These are phyloP conservation scores for Conticribra weissflogii DNA, from an alignment of 108 stramenopile species.

Conservation along the genomic window DNA sequence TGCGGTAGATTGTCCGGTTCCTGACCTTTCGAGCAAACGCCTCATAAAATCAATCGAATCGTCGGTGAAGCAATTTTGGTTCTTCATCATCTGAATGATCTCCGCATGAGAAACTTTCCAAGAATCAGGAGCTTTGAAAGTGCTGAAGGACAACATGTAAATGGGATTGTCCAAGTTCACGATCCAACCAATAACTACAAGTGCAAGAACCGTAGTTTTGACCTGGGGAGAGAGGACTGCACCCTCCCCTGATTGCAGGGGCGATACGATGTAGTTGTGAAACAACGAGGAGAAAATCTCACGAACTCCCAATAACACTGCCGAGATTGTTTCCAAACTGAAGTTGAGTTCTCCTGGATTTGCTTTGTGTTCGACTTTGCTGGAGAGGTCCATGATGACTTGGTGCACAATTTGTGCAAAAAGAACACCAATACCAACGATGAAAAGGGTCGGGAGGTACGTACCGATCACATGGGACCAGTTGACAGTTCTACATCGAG, in stretches of 20 bases:
- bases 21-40: slow-evolving; percentile 89
- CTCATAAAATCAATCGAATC: slow-evolving; percentile 88
- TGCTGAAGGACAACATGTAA: slow-evolving; percentile 92
- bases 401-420: slow-evolving; percentile 78
- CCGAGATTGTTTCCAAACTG: slow-evolving; percentile 58
- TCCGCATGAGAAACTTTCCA: slow-evolving; percentile 93
- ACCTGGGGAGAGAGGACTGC: slow-evolving; percentile 75
- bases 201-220: slow-evolving; percentile 72
- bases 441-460: slow-evolving; percentile 73
- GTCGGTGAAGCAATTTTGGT: slow-evolving; percentile 91
- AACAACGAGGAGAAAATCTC: slow-evolving; percentile 62
- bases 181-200: slow-evolving; percentile 70
- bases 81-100: slow-evolving; percentile 90
- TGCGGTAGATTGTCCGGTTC: slow-evolving; percentile 93
- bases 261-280: slow-evolving; percentile 51
- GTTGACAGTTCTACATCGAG: slow-evolving; percentile 75
- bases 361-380: slow-evolving; percentile 40
- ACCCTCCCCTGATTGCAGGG: slow-evolving; percentile 52
- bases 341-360: slow-evolving; percentile 57
- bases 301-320: slow-evolving; percentile 57
- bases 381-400: slow-evolving; percentile 67
- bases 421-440: slow-evolving; percentile 64
- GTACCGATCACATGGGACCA: slow-evolving; percentile 87
- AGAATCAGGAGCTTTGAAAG: slow-evolving; percentile 92
- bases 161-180: slow-evolving; percentile 82